These are phyloP conservation scores for Ogataea glucozyma DNA, from an alignment of 805 yeast genomes.

Conservation along the genomic window DNA sequence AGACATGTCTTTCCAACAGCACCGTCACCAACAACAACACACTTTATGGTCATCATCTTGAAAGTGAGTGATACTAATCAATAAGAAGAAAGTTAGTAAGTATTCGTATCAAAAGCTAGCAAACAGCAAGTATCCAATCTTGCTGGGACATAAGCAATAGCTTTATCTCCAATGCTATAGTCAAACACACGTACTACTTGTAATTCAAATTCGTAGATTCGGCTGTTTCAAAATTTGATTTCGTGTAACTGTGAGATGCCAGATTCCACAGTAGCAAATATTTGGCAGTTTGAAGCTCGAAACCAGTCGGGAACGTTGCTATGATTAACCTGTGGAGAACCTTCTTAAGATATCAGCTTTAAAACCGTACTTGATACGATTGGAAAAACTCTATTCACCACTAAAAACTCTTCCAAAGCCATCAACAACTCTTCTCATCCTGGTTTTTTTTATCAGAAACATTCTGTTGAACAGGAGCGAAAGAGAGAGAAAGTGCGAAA, in stretches of 20 bases:
- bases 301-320: too few species aligned
- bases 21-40: slow-evolving; percentile 99
- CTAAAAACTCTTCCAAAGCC: slow-evolving; percentile 3
- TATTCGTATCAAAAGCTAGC: too few species aligned
- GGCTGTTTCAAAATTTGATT: neutral
- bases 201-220: neutral
- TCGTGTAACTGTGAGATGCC: slow-evolving; percentile 8
- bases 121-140: too few species aligned
- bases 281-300: too few species aligned
- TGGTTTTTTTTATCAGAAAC: slow-evolving; percentile 15
- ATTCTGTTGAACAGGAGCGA: slow-evolving; percentile 15
- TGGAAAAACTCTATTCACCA: neutral
- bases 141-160: too few species aligned
- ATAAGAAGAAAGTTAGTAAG: slow-evolving; percentile 9
- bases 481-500: neutral
- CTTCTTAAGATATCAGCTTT: too few species aligned
- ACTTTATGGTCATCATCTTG: slow-evolving; percentile 68
- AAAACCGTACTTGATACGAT: neutral
- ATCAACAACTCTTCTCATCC: slow-evolving; percentile 1
- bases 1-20: slow-evolving; percentile 98
- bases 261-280: slow-evolving; percentile 6
- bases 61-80: neutral
- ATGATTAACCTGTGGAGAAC: too few species aligned
- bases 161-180: neutral
- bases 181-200: slow-evolving; percentile 1